Conservation (phyloP, 805 yeast species). For the Yamadazyma paraphyllophila region DNA sequence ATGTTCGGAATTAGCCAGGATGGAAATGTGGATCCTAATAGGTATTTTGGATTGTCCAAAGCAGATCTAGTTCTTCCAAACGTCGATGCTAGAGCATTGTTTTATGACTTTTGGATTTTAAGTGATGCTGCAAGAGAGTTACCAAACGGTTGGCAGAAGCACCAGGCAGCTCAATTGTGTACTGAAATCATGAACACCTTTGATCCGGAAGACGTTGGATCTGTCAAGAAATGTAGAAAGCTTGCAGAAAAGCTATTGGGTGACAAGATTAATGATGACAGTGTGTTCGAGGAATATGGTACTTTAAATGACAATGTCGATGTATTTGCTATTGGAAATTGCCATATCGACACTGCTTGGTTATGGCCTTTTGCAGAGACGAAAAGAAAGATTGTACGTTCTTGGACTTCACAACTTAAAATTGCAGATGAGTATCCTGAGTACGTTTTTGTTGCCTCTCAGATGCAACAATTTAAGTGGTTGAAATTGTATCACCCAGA, state of each 20-base stretch:
- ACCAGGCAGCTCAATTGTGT: constrained; percentile 76
- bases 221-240: constrained; percentile 62
- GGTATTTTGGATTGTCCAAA: constrained; percentile 60
- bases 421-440: constrained; percentile 87
- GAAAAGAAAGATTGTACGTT: constrained; percentile 84
- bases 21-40: constrained; percentile 66
- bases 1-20: constrained; percentile 75
- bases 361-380: constrained; percentile 99
- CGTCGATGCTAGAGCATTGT: constrained; percentile 71
- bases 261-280: constrained; percentile 55
- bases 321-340: constrained; percentile 87
- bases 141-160: constrained; percentile 68
- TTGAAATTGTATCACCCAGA: constrained; percentile 82
- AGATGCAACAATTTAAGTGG: constrained; percentile 96
- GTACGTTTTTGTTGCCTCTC: constrained; percentile 91
- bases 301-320: constrained; percentile 42
- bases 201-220: constrained; percentile 62
- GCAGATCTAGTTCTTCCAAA: constrained; percentile 86
- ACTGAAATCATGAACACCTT: constrained; percentile 81
- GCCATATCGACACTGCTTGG: constrained; percentile 99
- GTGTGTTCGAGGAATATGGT: constrained; percentile 47
- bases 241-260: constrained; percentile 69
- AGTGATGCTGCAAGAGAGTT: constrained; percentile 91
- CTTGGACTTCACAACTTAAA: constrained; percentile 92
- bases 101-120: constrained; percentile 81